Base-by-base conservation (phyloP, 345 rosid genomes). In the Lumnitzera littorea region DNA sequence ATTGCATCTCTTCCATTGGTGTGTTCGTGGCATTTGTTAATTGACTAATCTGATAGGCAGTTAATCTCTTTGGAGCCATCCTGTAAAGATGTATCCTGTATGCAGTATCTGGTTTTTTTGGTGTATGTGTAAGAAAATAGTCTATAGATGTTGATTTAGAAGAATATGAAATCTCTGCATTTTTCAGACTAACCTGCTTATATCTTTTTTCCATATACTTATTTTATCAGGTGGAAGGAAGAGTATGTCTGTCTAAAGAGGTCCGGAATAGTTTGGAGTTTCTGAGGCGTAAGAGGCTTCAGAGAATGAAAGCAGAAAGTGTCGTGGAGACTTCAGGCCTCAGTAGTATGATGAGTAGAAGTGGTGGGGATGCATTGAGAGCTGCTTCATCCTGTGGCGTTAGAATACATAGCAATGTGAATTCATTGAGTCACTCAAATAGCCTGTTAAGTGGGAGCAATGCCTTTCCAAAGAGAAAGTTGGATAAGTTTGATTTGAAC, bases 281-380 rank as follows among this genome's bases (percentile, higher is more conserved):
- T 68, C 79, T 91, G 82, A 95, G 89, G 84, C 88, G 75, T 59
- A 95, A 83, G 73, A 82, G 88, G 81, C 96, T 82, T 73, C 85
- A 82, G 60, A 78, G 76, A 65, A 67, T 81, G 84, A 95, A 81
- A 81, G 55, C 91, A 67, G 87, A 73, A 69, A 56, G 71, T 56
- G 55, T 62, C 27, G 63, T 58, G 63, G 83, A 75, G 73, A 66
- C 83, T 52, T 64, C 63, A 55, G 73, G 80, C 63, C 41, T 72
- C 53, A 46, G 73, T 54, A 78, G 71, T 29, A 67, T 72, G 68
- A 71, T 83, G 84, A 78, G 80, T 72, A 82, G 96, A 77, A 91
- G 94, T 60, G 95, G 91, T 53, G 95, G 96, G 57, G 97, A 91
- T 79, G 83, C 89, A 52, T 72, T 87, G 73, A 79, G 89, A 68